Evolutionary conservation across 2,329 filamentous ascomycete species (phyloP).

Genomic region (Periconia digitata): DNA sequence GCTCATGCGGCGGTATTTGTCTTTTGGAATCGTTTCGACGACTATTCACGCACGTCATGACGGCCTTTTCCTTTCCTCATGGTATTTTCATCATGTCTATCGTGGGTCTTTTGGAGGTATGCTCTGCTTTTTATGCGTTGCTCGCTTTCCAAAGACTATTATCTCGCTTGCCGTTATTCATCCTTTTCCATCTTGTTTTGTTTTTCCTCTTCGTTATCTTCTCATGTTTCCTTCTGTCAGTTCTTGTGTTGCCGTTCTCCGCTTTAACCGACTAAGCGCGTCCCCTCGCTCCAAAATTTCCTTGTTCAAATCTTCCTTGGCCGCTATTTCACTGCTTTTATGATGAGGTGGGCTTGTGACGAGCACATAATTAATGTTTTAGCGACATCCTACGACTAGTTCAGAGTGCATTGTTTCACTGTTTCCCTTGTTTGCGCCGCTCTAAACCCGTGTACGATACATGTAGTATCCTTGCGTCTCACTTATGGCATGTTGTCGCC

Average conservation of each 20-base stretch:
- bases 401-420: slow-evolving; percentile 21
- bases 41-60: slow-evolving; percentile 42
- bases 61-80: slow-evolving; percentile 22
- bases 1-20: slow-evolving; percentile 41
- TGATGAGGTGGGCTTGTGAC: slow-evolving; percentile 34
- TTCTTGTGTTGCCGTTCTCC: slow-evolving; percentile 18
- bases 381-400: slow-evolving; percentile 37
- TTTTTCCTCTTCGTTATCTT: slow-evolving; percentile 8
- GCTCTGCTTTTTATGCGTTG: slow-evolving; percentile 33
- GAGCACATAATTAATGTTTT: slow-evolving; percentile 41
- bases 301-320: slow-evolving; percentile 9
- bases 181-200: slow-evolving; percentile 20
- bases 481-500: neutral
- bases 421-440: slow-evolving; percentile 11
- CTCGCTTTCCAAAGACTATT: slow-evolving; percentile 28
- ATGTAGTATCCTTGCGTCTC: slow-evolving; percentile 17
- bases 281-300: slow-evolving; percentile 20
- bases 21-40: slow-evolving; percentile 43
- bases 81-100: slow-evolving; percentile 36
- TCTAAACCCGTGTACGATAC: slow-evolving; percentile 37
- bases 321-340: slow-evolving; percentile 27
- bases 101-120: slow-evolving; percentile 37
- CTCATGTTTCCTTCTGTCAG: slow-evolving; percentile 12
- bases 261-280: slow-evolving; percentile 8
- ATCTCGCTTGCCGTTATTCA: slow-evolving; percentile 18